Base-by-base conservation (phyloP, 2,329 filamentous ascomycete species). In the Cladophialophora exuberans region DNA sequence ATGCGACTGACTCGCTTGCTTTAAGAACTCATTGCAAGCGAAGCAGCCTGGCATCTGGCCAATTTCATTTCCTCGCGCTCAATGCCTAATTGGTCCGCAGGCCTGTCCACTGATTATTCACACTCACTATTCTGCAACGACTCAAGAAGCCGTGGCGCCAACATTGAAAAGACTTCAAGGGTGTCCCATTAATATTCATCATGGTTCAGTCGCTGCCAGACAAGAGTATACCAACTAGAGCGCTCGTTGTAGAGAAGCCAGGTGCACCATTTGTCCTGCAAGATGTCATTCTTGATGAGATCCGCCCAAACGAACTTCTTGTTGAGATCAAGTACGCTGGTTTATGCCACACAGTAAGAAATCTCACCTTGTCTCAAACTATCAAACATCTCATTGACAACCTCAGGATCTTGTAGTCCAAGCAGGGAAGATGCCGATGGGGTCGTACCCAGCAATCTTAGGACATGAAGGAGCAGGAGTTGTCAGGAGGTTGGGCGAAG, bases 311-410 rank as follows among this genome's bases (percentile, higher is more conserved):
- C 76, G 89, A 96, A 76, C 88, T 96, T 63, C 87, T 96, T 61
- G 78, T 96, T 75, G 91, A 94, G 75, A 82, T 96, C 79, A 90
- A 90, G 74, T 95, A 83, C 80, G 88, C 87, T 18, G 90, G 90
- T 69, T 89, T 95, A 64, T 95, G 90, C 81, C 90, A 95, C 79
- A 94, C 90, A 22, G 90, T 72, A 79, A 85, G 3, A 83, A n/a
- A 85, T 69, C 42, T 43, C 23, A 23, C 11, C 25, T 18, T n/a
- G 23, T 43, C 15, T 20, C 17, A 2, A 18, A 17, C 6, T 28
- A 13, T 4, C 5, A 28, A 17, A 18, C 4, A 10, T 33, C n/a
- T 25, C 38, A 28, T 9, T 4, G 17, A 39, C 26, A 13, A 1
- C 44, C 30, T 13, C 49, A 65, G 66, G 67, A 69, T 45, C 54